These are phyloP conservation scores for Moesziomyces parantarcticus DNA, from an alignment of 1,284 basidiomycete species.

Conservation along the genomic window DNA sequence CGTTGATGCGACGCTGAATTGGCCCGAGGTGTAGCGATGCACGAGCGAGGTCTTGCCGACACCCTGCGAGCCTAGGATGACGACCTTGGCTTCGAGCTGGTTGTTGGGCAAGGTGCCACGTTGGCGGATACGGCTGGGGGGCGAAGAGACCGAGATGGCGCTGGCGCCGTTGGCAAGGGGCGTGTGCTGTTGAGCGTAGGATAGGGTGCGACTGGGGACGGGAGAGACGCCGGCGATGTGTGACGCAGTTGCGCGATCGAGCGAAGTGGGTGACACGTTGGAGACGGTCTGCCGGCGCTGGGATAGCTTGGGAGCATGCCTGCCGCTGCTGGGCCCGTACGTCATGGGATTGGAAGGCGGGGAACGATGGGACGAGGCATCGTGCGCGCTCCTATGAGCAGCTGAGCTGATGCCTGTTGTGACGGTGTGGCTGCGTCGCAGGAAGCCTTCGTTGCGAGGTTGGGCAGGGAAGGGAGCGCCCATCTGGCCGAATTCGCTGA, in stretches of 20 bases:
- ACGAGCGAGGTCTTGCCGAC: constrained; percentile 96
- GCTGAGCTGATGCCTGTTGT: constrained; percentile 23
- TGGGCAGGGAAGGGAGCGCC: constrained; percentile 30
- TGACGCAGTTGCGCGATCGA: constrained; percentile 3
- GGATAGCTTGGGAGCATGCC: constrained; percentile 17
- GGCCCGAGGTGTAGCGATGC: constrained; percentile 88
- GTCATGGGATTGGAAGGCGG: constrained; percentile 22
- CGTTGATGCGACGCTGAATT: constrained; percentile 49
- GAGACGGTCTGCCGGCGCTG: constrained; percentile 45
- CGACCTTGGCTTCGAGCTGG: constrained; percentile 89
- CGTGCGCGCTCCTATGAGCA: constrained; percentile 1
- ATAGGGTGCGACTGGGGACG: constrained; percentile 16
- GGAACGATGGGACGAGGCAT: constrained; percentile 6
- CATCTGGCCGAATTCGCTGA: constrained; percentile 50
- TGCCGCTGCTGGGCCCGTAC: constrained; percentile 34
- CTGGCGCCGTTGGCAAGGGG: constrained; percentile 9
- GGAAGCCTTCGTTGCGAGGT: constrained; percentile 12
- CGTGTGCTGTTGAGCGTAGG: constrained; percentile 16
- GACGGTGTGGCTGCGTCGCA: constrained; percentile 42
- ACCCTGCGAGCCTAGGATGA: constrained; percentile 94
- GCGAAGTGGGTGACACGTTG: constrained; percentile 24
- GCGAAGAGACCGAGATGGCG: constrained; percentile 11
- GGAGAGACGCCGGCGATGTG: constrained; percentile 17
- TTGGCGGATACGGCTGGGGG: constrained; percentile 20
- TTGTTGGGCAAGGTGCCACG: constrained; percentile 32